Base-by-base conservation (phyloP, 495 filamentous ascomycete genomes). In the Aspergillus nanangensis region DNA sequence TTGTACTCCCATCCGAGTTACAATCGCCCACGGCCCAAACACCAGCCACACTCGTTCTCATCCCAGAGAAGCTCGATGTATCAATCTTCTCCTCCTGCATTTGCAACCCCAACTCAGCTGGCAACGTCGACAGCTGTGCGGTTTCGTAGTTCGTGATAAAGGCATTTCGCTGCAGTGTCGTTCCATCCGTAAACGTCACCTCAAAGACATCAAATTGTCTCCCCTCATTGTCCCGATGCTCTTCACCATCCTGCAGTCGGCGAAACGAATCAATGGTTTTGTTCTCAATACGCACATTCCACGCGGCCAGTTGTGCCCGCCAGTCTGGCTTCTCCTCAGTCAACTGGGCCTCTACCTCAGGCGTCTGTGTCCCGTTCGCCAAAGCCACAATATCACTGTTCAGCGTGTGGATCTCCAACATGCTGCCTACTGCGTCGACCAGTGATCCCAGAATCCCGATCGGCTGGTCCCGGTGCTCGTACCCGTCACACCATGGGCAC, bases 401-500 rank as follows among this genome's bases (percentile, higher is more conserved):
- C 3, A 77, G 60, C 8, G 75, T 78, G 25, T 70, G 61, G 33
- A 74, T 66, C 51, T 82, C 76, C 9, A 74, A 55, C 0, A 76
- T 67, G 1, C 61, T 59, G 32, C 59, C 58, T 5, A 74, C 56
- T 14, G 67, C 64, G 39, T 78, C 68, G 9, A 57, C 53, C 0
- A 80, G 56, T 20, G 53, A 47, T 17, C 67, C 71, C 1, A 82
- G 60, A 27, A 80, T 66, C 1, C 76, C 78, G 8, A 82, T 68
- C 4, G 76, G 48, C 52, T 80, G 73, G 51, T 78, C 74, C 0
- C 70, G 70, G 63, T 80, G 76, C 57, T 81, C 78, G 48, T 71
- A 76, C 9, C 78, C 78, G 53, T 82, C 78, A 52, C 78, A 82
- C 78, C 78, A 82, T 0, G 77, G 77, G 42, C 78, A 82, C 77